phyloP scores from a whole-genome alignment of 2,329 filamentous ascomycete species.

The Phialophora expanda region DNA sequence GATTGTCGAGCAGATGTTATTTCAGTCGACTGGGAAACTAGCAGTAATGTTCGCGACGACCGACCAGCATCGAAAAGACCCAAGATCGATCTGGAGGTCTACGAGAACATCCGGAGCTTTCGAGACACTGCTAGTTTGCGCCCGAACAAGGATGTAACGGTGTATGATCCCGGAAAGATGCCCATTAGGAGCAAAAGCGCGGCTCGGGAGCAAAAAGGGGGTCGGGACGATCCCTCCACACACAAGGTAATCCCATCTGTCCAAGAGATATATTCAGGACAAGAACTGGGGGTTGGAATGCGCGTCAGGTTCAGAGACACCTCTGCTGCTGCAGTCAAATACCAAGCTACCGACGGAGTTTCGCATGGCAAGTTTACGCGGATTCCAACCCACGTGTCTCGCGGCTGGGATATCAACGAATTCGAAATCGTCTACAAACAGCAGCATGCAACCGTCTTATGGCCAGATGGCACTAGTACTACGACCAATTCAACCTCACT shows the following conservation, averaged over 20 bases:
- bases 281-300: slow-evolving; percentile 52
- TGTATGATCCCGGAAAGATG: slow-evolving; percentile 39
- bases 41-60: slow-evolving; percentile 41
- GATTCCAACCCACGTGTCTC: slow-evolving; percentile 54
- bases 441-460: slow-evolving; percentile 60
- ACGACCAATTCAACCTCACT: slow-evolving; percentile 54
- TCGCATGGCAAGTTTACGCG: slow-evolving; percentile 51
- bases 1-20: slow-evolving; percentile 54
- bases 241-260: background rate
- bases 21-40: slow-evolving; percentile 60
- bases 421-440: slow-evolving; percentile 58
- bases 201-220: background rate
- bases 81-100: slow-evolving; percentile 32
- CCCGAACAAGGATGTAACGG: slow-evolving; percentile 20
- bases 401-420: slow-evolving; percentile 65
- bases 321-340: slow-evolving; percentile 57
- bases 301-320: slow-evolving; percentile 63
- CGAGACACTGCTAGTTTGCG: slow-evolving; percentile 36
- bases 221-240: background rate
- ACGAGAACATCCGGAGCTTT: slow-evolving; percentile 38
- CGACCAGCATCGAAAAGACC: slow-evolving; percentile 5
- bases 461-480: slow-evolving; percentile 63
- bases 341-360: slow-evolving; percentile 48
- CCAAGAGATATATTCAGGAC: slow-evolving; percentile 18
- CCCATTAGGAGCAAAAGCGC: slow-evolving; percentile 22